Evolutionary conservation across 2,329 filamentous ascomycete species (phyloP).

Genomic region (Claviceps fusiformis): DNA sequence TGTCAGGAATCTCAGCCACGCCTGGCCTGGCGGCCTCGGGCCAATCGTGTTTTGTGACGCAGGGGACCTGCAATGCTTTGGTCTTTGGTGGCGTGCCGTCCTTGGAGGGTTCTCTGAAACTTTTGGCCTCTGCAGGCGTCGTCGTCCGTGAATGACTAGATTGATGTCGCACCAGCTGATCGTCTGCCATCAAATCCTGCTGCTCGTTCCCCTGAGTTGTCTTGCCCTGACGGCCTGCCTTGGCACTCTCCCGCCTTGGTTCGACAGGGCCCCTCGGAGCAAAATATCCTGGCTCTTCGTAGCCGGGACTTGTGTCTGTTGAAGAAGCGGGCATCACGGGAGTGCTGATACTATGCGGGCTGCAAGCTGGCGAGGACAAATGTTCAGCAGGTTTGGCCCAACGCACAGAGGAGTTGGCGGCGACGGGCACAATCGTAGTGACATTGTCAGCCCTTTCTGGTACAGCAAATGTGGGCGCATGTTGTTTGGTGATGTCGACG

Average conservation of each 20-base stretch:
- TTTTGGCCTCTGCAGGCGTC: conserved; percentile 8
- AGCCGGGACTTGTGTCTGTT: conserved; percentile 60
- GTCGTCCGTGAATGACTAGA: conserved; percentile 15
- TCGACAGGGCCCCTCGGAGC: conserved; percentile 27
- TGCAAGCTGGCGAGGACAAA: conserved; percentile 48
- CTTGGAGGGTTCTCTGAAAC: conserved; percentile 2
- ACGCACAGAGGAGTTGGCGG: conserved; percentile 24
- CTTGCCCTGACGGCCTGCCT: not conserved
- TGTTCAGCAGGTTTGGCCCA: conserved; percentile 26
- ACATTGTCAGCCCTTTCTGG: not conserved
- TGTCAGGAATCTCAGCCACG: conserved; percentile 19
- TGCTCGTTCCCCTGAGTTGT: not conserved
- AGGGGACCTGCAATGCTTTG: not conserved
- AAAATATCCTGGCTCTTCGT: conserved; percentile 45
- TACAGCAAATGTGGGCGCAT: not conserved
- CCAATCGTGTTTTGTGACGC: not conserved
- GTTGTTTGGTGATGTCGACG: not conserved
- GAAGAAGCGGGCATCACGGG: conserved; percentile 55
- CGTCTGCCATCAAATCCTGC: conserved; percentile 22
- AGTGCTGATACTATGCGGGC: conserved; percentile 59
- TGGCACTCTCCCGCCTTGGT: conserved; percentile 25
- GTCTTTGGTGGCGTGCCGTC: not conserved
- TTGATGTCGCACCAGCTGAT: conserved; percentile 31
- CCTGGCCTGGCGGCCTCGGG: not conserved
- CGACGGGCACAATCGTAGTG: conserved; percentile 8